Evolutionary conservation across 768 basidiomycete species (phyloP), one percentile per base, ranked within the genome.

Genomic region (Wakefieldia striispora): DNA sequence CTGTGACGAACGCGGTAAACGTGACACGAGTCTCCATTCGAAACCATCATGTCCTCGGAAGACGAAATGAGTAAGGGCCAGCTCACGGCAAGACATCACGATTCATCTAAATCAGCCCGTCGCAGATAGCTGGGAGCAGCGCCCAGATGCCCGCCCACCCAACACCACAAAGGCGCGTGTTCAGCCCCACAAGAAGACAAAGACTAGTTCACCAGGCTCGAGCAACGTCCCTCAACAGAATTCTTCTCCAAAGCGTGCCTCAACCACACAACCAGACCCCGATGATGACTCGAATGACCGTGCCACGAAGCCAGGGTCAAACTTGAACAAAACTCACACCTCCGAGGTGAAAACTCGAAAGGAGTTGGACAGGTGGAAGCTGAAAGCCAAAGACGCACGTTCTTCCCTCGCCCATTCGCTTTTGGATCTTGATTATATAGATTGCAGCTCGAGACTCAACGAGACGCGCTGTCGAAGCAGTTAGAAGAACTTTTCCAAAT

Each of bases 401-500:
- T 19, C 20, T 40, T 16, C 6, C 21, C 12, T 42, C 27, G 14
- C 13, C 7, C 16, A 14, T 39, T 38, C 26, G 24, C 31, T n/a
- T 19, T 34, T 31, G 20, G 26, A 26, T 26, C 34, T 13, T 19
- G 37, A 45, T 40, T 31, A 43, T 44, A 43, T 45, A 19, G 33
- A 36, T 37, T 9, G 24, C 20, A 68, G 67, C 56, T 70, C 3
- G 64, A 76, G 47, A 57, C 59, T n/a, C 76, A 77, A 42, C 73
- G 77, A 20, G 70, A 75, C 26, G 64, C 71, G 21, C 61, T 89
- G 2, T 71, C 73, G 31, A 65, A 70, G 16, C 82, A 85, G 49
- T 54, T 90, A 16, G 78, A 88, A 36, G 81, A 87, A 51, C 62
- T 81, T 7, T 74, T 79, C 45, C 71, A 75, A 29, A 67, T 83